Percentiles rank a stretch among this genome's conserved stretches.
phyloP scores from a whole-genome alignment of 257 asterid species.

The Osmanthus fragrans region DNA sequence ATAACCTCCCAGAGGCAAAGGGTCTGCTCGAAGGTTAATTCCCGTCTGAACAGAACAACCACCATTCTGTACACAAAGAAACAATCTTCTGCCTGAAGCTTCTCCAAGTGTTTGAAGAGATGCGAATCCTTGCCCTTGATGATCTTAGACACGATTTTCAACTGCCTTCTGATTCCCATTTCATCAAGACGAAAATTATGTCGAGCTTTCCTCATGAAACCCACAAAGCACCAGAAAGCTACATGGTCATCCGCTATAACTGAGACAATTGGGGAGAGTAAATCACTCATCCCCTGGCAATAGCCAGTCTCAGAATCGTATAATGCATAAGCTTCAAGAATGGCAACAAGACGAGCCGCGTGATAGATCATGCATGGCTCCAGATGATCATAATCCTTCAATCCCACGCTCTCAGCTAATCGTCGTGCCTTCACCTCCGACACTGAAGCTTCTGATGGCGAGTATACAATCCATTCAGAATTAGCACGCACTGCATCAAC shows the following conservation, averaged over 20 bases:
- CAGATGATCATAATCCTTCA: conserved; percentile 72
- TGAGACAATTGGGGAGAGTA: conserved; percentile 80
- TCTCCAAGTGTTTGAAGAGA: conserved; percentile 81
- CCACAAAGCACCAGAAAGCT: conserved; percentile 91
- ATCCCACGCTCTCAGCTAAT: conserved; percentile 70
- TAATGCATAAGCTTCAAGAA: conserved; percentile 82
- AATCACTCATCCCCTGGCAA: conserved; percentile 95
- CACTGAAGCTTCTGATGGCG: conserved; percentile 72
- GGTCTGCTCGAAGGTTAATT: conserved; percentile 77
- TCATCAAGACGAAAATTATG: conserved; percentile 93
- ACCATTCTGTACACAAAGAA: conserved; percentile 95
- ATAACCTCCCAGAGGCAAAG: conserved; percentile 93
- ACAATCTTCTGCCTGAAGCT: conserved; percentile 88
- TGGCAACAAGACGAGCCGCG: conserved; percentile 81
- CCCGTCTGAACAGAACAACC: conserved; percentile 84
- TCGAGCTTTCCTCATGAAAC: conserved; percentile 89
- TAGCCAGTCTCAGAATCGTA: conserved; percentile 82
- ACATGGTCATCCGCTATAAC: conserved; percentile 75
- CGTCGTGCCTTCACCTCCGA: conserved; percentile 56
- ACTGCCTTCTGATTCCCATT: conserved; percentile 79
- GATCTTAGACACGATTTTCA: conserved; percentile 65
- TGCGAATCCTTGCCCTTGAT: conserved; percentile 77
- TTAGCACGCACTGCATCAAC: conserved; percentile 84
- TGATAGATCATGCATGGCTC: conserved; percentile 76
- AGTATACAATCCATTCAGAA: conserved; percentile 64